Base-by-base conservation (phyloP, 2,329 filamentous ascomycete species). In the Biscogniauxia sp. region DNA sequence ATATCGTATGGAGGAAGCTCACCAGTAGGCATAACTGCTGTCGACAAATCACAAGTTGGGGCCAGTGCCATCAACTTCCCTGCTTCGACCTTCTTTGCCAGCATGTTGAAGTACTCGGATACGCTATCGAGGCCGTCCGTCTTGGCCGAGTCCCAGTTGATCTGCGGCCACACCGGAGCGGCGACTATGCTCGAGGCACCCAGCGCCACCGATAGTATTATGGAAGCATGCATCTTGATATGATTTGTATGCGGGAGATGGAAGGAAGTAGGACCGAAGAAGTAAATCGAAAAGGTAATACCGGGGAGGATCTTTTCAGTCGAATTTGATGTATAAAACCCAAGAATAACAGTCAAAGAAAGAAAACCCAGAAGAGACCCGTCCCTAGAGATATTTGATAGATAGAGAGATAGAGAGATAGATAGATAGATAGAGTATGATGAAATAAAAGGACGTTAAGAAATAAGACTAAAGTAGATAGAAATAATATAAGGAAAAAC, bases 31-130 rank as follows among this genome's bases (percentile, higher is more conserved):
- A 87, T 78, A 58, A 75, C 69, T 1, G 84, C 84, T 32, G 77
- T 78, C 57, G 80, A 80, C 15, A 88, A 68, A 69, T 88, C 82
- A 68, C 86, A 89, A 26, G 75, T 67, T 0, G 83, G 81, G 11
- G 78, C 73, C 6, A 63, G 58, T 2, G 74, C 64, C 62, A 79
- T 77, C 13, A 71, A 62, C 69, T 78, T 82, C 57, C 78, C 78
- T 26, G 76, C 73, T 68, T 83, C 78, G 52, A 85, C 79, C 72
- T 86, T 88, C 58, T 74, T 63, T 26, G 84, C 84, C 62, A 88
- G 72, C 66, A 84, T 73, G 71, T 84, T 84, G 77, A 88, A 88
- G 76, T 88, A 88, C 50, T 80, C 78, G 26, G 85, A 83, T 56
- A 88, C 70, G n/a, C 79, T 74, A 15, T 79, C 75, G 59, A 82